Conservation (phyloP, 495 filamentous ascomycete species). For the Rusavskia elegans region DNA sequence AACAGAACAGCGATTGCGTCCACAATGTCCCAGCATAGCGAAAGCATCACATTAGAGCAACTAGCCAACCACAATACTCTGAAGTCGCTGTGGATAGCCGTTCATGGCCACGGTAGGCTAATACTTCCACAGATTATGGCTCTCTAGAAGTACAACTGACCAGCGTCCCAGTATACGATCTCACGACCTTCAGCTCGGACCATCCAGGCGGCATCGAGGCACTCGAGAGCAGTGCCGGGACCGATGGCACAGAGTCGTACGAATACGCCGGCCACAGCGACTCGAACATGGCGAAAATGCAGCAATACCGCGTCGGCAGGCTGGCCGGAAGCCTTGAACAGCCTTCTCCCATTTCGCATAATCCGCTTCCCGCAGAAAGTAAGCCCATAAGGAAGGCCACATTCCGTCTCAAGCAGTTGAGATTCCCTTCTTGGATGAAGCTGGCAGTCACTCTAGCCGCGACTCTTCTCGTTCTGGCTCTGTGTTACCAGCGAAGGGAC, state of each 20-base stretch:
- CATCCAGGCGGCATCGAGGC: conserved; percentile 44
- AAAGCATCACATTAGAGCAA: conserved; percentile 27
- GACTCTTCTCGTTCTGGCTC: background rate
- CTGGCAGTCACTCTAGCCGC: background rate
- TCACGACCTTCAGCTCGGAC: conserved; percentile 40
- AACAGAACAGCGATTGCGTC: background rate
- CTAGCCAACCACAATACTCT: conserved; percentile 35
- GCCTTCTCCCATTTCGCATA: background rate
- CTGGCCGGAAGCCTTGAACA: background rate
- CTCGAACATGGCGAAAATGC: background rate
- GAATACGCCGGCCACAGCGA: conserved; percentile 37
- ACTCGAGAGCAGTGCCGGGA: conserved; percentile 36
- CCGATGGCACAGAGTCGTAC: conserved; percentile 39
- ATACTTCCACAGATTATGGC: background rate
- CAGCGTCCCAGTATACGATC: conserved; percentile 33
- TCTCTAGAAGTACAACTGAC: background rate
- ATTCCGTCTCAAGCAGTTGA: background rate
- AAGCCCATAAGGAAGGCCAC: background rate
- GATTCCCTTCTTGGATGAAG: background rate
- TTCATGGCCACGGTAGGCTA: conserved; percentile 35
- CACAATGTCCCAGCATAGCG: background rate
- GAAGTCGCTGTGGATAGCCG: conserved; percentile 40
- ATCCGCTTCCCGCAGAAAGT: background rate
- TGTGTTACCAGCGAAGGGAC: background rate
- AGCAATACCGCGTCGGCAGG: background rate